Evolutionary conservation across 495 filamentous ascomycete genomes (phyloP), one percentile per base, ranked within the genome.

Genomic region (Gamarada debralockiae): DNA sequence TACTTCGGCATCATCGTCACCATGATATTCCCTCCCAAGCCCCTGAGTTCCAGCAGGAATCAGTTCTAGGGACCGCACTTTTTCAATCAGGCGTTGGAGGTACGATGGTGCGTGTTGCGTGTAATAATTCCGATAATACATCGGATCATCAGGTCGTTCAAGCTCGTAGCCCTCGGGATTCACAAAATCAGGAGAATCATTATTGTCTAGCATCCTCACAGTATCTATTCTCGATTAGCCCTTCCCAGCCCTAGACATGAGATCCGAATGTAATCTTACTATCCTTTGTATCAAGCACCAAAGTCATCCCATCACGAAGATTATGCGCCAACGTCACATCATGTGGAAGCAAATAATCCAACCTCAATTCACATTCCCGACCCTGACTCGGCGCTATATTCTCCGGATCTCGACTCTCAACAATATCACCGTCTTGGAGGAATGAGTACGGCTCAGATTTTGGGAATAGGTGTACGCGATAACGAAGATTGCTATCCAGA

Each of bases 341-440:
- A 21, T 38, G 27, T 13, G 14, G n/a, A 20, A 48, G 45, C 24
- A 48, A 24, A 38, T 48, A 48, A 24, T 48, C 22, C n/a, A 48
- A 21, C n/a, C 45, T 33, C 45, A 34, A 3, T 10, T 6, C 21
- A n/a, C n/a, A n/a, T 24, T 48, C 45, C 7, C 36, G 13, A 4
- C 27, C 33, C 7, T 48, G 21, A n/a, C n/a, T n/a, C n/a, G n/a
- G n/a, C n/a, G n/a, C n/a, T n/a, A n/a, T n/a, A 21, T 17, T 38
- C 27, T 48, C 45, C 27, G 45, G 45, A n/a, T 48, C 45, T 3
- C 45, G 45, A 38, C 45, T 48, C 27, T 33, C 45, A n/a, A 17
- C 5, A 12, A 48, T 33, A 38, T 48, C 45, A 6, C 33, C 21
- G 45, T 15, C 45, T 7, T 20, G 27, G 14, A 48, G n/a, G n/a